Evolutionary conservation across 768 basidiomycete species (phyloP).

Genomic region (Nevesoporus exiguus): DNA sequence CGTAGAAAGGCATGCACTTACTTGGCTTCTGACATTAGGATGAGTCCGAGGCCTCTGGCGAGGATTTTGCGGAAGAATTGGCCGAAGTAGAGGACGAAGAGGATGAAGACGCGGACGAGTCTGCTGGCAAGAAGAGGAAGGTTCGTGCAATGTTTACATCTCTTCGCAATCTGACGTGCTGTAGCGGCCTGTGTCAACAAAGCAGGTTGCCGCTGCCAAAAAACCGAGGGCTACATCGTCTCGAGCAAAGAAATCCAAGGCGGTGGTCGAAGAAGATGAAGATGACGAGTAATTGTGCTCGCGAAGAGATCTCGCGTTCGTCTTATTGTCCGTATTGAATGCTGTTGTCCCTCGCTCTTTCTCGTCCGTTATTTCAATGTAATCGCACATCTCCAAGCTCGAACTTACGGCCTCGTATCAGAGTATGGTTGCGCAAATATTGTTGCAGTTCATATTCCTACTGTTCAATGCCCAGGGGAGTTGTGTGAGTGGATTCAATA

Average conservation of each 20-base stretch:
- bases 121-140: constrained; percentile 65
- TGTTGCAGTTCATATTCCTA: background rate
- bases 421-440: background rate
- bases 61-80: constrained; percentile 45
- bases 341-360: background rate
- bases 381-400: constrained; percentile 5
- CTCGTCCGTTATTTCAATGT: constrained; percentile 4
- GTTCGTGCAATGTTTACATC: constrained; percentile 31
- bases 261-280: constrained; percentile 43
- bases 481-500: background rate
- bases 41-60: constrained; percentile 41
- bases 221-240: constrained; percentile 28
- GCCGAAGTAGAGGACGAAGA: constrained; percentile 48
- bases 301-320: background rate
- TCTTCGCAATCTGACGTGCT: constrained; percentile 3
- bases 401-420: constrained; percentile 3
- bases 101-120: constrained; percentile 38
- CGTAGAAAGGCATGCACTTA: background rate
- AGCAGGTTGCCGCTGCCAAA: constrained; percentile 45
- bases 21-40: constrained; percentile 14
- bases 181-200: constrained; percentile 42
- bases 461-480: background rate
- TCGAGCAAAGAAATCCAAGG: constrained; percentile 43
- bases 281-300: constrained; percentile 24
- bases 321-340: constrained; percentile 8